Conservation (phyloP, 495 filamentous ascomycete genomes). For the Neurospora cerealis region DNA sequence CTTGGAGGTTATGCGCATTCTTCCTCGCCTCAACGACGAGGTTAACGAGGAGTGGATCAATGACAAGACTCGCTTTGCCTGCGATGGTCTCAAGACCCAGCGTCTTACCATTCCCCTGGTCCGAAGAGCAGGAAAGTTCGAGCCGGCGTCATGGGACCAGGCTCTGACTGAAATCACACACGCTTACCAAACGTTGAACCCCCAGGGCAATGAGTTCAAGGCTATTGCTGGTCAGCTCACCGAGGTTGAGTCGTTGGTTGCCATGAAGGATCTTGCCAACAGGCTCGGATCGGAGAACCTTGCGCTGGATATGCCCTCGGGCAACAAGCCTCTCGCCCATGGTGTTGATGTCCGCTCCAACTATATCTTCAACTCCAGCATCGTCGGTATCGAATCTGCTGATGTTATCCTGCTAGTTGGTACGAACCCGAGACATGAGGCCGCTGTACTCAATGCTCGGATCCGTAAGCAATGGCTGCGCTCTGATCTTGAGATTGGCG, state of each 20-base stretch:
- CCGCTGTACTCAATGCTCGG: slow-evolving; percentile 86
- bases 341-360: slow-evolving; percentile 90
- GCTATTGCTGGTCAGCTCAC: slow-evolving; percentile 82
- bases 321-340: slow-evolving; percentile 76
- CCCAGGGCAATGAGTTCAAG: slow-evolving; percentile 90
- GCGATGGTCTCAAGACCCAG: slow-evolving; percentile 94
- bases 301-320: slow-evolving; percentile 79
- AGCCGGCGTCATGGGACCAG: slow-evolving; percentile 89
- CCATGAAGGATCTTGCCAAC: slow-evolving; percentile 94
- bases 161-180: slow-evolving; percentile 75
- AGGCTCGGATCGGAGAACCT: slow-evolving; percentile 94
- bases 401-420: slow-evolving; percentile 87
- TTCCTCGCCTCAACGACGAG: slow-evolving; percentile 90
- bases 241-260: slow-evolving; percentile 86
- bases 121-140: slow-evolving; percentile 77
- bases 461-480: slow-evolving; percentile 97
- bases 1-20: slow-evolving; percentile 90
- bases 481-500: slow-evolving; percentile 84
- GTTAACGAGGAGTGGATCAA: slow-evolving; percentile 99
- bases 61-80: slow-evolving; percentile 94
- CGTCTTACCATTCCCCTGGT: slow-evolving; percentile 85
- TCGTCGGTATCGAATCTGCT: slow-evolving; percentile 85
- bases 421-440: slow-evolving; percentile 90
- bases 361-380: slow-evolving; percentile 92
- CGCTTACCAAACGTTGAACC: slow-evolving; percentile 62